Percentiles rank a stretch among this genome's conserved stretches.
phyloP scores from a whole-genome alignment of 1,284 basidiomycete species.

The Meira miltonrushii region DNA sequence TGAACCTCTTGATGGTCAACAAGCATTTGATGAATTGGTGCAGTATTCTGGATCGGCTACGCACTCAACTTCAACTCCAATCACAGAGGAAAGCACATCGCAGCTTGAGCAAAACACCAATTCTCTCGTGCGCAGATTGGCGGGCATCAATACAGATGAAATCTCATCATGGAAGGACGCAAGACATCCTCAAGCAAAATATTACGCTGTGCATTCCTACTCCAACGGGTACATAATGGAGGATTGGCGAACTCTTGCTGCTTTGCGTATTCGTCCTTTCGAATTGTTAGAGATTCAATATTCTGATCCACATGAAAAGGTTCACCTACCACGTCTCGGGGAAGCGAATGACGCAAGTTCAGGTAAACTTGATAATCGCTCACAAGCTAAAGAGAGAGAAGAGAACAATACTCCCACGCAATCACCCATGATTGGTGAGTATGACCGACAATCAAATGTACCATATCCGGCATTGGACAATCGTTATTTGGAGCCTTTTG shows the following conservation, averaged over 20 bases:
- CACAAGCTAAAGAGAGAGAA: neutral
- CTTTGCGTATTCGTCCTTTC: slow-evolving; percentile 27
- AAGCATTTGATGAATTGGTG: too few relatives aligned
- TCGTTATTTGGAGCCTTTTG: slow-evolving; percentile 26
- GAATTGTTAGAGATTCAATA: slow-evolving; percentile 39
- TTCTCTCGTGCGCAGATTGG: slow-evolving; percentile 7
- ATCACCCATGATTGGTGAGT: too few relatives aligned
- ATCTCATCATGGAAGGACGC: slow-evolving; percentile 22
- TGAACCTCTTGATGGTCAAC: too few relatives aligned
- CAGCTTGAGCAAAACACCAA: neutral
- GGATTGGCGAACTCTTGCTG: slow-evolving; percentile 33
- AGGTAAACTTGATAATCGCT: neutral
- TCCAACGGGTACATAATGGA: slow-evolving; percentile 34
- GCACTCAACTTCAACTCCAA: too few relatives aligned
- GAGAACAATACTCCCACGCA: too few relatives aligned
- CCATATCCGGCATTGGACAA: slow-evolving; percentile 11
- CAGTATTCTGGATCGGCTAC: too few relatives aligned
- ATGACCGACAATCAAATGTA: neutral
- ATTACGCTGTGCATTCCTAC: slow-evolving; percentile 24
- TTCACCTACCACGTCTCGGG: slow-evolving; percentile 20
- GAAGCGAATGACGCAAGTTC: slow-evolving; percentile 2
- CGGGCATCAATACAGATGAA: slow-evolving; percentile 25
- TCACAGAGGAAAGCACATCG: neutral
- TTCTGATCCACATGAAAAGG: slow-evolving; percentile 24
- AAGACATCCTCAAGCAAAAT: slow-evolving; percentile 24